Base-by-base conservation (phyloP, 1,284 basidiomycete species). In the Golubevia sp. region DNA sequence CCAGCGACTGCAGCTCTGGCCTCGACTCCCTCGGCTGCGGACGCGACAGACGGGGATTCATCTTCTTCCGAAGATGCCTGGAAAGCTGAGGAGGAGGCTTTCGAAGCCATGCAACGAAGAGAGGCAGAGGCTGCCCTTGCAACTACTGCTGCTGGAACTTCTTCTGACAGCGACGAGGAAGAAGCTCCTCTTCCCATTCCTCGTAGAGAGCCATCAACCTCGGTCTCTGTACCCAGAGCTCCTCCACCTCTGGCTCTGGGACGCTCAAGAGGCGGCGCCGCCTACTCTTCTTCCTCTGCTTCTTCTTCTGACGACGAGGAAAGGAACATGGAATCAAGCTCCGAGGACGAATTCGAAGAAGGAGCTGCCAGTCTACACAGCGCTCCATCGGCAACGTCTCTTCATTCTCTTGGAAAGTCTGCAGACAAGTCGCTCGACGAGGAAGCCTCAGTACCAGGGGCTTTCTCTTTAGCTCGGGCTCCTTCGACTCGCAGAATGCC, bases 211-310 rank as follows among this genome's bases (percentile, higher is more conserved):
- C 38, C 38, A 13, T 44, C 38, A 13, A 44, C 38, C 38, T 44
- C 38, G 2, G 38, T 44, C 18, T 44, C 38, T 18, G 38, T 70
- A 25, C 70, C 72, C 2, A 67, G 64, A 26, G 72, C 72, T 2
- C 72, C 72, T 3, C 72, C 70, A 2, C 72, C 72, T 2, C 59
- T 74, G 3, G 70, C 67, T 1, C 49, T 74, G 1, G 72, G 72
- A 8, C 58, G 72, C 2, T 72, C 70, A 2, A 62, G 72, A 13
- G 70, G 72, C 18, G 70, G 70, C 2, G 72, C 70, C n/a, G 70
- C 70, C 8, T 72, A 64, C 52, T 74, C 70, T 2, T 74, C 72
- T 0, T 74, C 71, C 66, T 44, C 38, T 44, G 38, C 38, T 44
- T 44, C 38, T 44, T 44, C 38, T 34, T 34, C 30, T 5, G 30